These are phyloP conservation scores for Rosa multiflora DNA, from an alignment of 306 rosid genomes.

Conservation along the genomic window DNA sequence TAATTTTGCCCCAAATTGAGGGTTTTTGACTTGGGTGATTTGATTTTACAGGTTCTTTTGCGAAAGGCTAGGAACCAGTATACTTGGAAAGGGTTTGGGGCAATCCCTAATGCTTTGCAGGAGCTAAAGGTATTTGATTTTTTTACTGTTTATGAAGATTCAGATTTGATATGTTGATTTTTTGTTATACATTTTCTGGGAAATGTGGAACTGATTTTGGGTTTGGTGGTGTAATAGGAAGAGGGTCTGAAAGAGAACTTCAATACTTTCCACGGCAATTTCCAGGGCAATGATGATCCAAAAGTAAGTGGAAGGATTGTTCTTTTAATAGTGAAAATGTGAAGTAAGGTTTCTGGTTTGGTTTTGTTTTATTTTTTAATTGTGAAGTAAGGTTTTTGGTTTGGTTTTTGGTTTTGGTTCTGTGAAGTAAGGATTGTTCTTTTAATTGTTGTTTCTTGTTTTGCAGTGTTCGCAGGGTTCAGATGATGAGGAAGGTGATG, in stretches of 20 bases:
- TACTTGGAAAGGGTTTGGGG: constrained; percentile 80
- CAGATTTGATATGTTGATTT: not conserved
- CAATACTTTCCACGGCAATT: constrained; percentile 32
- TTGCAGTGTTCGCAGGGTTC: constrained; percentile 36
- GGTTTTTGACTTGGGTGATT: not conserved
- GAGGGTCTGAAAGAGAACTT: constrained; percentile 56
- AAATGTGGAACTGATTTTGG: not conserved
- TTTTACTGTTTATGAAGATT: not conserved
- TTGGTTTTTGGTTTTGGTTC: not conserved
- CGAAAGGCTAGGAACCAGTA: constrained; percentile 90
- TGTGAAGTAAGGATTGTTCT: not conserved
- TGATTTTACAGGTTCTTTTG: constrained; percentile 56
- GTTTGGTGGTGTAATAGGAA: constrained; percentile 42
- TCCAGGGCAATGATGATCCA: constrained; percentile 35
- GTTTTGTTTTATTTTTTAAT: not conserved
- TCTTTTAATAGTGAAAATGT: not conserved
- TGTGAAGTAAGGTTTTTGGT: not conserved
- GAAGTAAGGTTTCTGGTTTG: not conserved
- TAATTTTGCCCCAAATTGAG: not conserved
- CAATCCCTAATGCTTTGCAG: constrained; percentile 55
- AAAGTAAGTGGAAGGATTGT: constrained; percentile 37
- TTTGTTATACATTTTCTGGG: not conserved
- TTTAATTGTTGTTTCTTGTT: too few species aligned
- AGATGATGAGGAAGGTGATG: constrained; percentile 74
- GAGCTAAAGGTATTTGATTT: constrained; percentile 58